Base-by-base conservation (phyloP, 2,329 filamentous ascomycete species). In the Aspergillus niger region DNA sequence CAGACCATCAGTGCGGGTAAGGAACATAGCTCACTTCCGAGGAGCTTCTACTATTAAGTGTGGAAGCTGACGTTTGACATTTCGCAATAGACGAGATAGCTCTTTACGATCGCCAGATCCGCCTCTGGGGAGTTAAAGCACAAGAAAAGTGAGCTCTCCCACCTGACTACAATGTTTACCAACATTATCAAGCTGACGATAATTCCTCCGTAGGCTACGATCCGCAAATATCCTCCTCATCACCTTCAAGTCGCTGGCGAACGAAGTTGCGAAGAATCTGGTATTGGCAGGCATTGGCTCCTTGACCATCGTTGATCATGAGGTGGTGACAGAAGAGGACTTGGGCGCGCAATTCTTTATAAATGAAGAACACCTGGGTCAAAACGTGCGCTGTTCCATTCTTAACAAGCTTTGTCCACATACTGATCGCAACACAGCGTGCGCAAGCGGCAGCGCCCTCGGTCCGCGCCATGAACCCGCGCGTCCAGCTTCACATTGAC, bases 251-350 rank as follows among this genome's bases (percentile, higher is more conserved):
- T 92, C 91, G 0, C 85, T 99, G 15, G 92, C 91, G 60, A 96
- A 94, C 74, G 95, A 99, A 79, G 90, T 98, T 57, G 93, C 95
- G 64, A 99, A 99, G 82, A 99, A 98, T 74, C 88, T 99, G 22
- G 94, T 97, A 17, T 86, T 99, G 2, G 93, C 95, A 22, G 95
- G 95, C 61, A 90, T 99, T 69, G 90, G 91, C 59, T 94, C 92
- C 32, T 83, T 99, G 63, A 98, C 94, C 15, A 87, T 99, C 58
- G 82, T 95, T 60, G 95, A 99, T 77, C 85, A 91, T 70, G 87
- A 89, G 57, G 64, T 79, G 8, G 90, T 97, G 58, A 89, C 86
- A 0, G 89, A 93, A 69, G 86, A 89, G 54, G 94, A 98, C 74
- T 80, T 97, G 2, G 91, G 90, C 41, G 85, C 89, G 15, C 89